Evolutionary conservation across 2,329 filamentous ascomycete species (phyloP).

Genomic region (Juglanconis sp.): DNA sequence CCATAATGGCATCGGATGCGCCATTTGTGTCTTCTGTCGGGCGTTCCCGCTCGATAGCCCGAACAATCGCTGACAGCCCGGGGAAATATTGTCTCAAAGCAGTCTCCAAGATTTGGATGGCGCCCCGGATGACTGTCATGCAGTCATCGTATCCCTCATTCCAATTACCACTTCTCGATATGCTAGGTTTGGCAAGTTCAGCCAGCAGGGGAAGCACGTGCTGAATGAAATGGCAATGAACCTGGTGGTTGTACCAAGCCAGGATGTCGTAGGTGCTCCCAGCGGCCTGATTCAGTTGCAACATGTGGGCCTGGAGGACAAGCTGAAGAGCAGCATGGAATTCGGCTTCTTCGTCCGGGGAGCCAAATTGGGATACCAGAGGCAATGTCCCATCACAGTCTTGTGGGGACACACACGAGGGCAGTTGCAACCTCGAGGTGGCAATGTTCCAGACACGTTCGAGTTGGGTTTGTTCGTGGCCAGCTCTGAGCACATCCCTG

Average conservation of each 20-base stretch:
- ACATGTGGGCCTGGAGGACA: constrained; percentile 44
- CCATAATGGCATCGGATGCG: constrained; percentile 37
- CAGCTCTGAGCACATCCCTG: constrained; percentile 8
- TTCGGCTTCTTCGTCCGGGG: constrained; percentile 38
- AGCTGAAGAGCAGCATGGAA: constrained; percentile 54
- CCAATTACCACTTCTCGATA: neutral
- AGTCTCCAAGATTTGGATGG: constrained; percentile 56
- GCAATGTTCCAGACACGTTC: constrained; percentile 62
- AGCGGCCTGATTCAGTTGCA: constrained; percentile 45
- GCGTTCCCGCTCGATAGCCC: constrained; percentile 37
- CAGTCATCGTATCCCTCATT: constrained; percentile 40
- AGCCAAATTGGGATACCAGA: constrained; percentile 36
- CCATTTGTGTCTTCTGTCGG: constrained; percentile 29
- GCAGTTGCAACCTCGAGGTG: constrained; percentile 55
- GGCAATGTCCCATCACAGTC: constrained; percentile 50
- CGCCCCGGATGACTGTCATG: constrained; percentile 44
- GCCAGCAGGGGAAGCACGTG: constrained; percentile 56
- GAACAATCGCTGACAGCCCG: constrained; percentile 49
- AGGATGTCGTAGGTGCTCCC: constrained; percentile 54
- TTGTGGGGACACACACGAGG: constrained; percentile 51
- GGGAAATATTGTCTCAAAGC: constrained; percentile 57
- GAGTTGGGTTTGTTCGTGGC: constrained; percentile 53
- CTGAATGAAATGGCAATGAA: constrained; percentile 57
- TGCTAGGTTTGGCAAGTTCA: constrained; percentile 21
- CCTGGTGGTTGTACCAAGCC: constrained; percentile 59